Conservation (phyloP, 2,329 filamentous ascomycete species). For the Calcarisporium arbuscula region DNA sequence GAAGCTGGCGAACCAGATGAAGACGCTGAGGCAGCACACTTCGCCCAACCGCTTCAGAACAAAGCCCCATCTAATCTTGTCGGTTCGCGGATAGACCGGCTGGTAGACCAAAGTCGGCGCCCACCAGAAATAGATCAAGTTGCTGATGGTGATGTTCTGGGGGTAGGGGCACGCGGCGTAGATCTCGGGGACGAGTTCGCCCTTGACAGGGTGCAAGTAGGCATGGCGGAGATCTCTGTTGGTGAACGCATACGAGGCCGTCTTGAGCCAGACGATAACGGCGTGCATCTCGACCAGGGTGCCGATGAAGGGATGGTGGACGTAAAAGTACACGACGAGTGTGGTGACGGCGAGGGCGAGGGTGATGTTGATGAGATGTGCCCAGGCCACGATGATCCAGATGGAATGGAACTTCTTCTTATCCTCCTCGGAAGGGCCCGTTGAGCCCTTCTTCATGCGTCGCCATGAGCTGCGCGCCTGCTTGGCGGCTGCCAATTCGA, state of each 20-base stretch:
- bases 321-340: conserved; percentile 79
- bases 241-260: conserved; percentile 90
- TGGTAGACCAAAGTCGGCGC: conserved; percentile 95
- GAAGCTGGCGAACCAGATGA: conserved; percentile 91
- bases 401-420: conserved; percentile 62
- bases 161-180: conserved; percentile 85
- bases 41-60: conserved; percentile 78
- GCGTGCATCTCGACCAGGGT: conserved; percentile 87
- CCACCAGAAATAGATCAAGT: conserved; percentile 96
- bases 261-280: conserved; percentile 94
- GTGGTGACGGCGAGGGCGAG: conserved; percentile 76
- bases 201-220: conserved; percentile 67
- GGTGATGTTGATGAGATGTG: conserved; percentile 78
- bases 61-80: conserved; percentile 78
- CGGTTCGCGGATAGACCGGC: conserved; percentile 85
- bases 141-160: conserved; percentile 78
- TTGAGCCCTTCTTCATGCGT: conserved; percentile 43
- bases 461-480: conserved; percentile 66
- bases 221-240: conserved; percentile 93
- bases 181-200: conserved; percentile 69
- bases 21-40: conserved; percentile 68
- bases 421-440: conserved; percentile 47
- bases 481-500: conserved; percentile 76
- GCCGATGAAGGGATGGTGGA: conserved; percentile 90
- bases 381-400: conserved; percentile 74